Base-by-base conservation (phyloP, 768 basidiomycete species). In the Suillus ampliporus region DNA sequence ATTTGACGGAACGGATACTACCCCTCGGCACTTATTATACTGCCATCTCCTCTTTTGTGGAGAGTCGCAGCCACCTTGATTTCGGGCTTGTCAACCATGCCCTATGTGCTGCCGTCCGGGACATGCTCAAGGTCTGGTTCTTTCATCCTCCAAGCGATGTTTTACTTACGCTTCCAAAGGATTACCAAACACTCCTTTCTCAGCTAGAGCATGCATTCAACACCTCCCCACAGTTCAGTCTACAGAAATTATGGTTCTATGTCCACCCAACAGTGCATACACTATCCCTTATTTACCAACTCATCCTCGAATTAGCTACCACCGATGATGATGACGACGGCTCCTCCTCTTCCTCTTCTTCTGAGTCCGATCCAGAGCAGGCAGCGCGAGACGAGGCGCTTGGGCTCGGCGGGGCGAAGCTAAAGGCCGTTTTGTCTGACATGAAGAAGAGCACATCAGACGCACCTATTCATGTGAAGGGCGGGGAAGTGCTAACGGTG, bases 181-280 rank as follows among this genome's bases (percentile, higher is more conserved):
- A 99, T 70, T 97, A 99, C 72, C 92, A 95, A 81, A 91, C 94
- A 8, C 85, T 99, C 10, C 80, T 97, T 23, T 94, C 95, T 10
- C 97, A 97, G 71, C 87, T 99, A 17, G 97, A 99, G 75, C 91
- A 97, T 66, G 89, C 94, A 5, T 99, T 95, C 82, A 90, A 90
- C 68, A 87, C 91, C 0, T 94, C 94, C 0, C 81, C 93, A 0
- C 84, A 84, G 57, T 98, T 99, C 75, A 92, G 95, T 13, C 84
- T 99, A 0, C 97, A 98, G 75, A 96, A 95, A 65, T 86, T 97
- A n/a, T 97, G 94, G 90, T 97, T 95, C 73, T 95, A 97, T 73
- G 87, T 98, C 28, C 95, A 98, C 67, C 97, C 97, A 0, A 97
- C 95, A 0, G 81, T 98, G 26, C 95, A 99, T 75, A 94, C 94